Conservation (phyloP, 140 eudicot species). For the Flaveria floridana region DNA sequence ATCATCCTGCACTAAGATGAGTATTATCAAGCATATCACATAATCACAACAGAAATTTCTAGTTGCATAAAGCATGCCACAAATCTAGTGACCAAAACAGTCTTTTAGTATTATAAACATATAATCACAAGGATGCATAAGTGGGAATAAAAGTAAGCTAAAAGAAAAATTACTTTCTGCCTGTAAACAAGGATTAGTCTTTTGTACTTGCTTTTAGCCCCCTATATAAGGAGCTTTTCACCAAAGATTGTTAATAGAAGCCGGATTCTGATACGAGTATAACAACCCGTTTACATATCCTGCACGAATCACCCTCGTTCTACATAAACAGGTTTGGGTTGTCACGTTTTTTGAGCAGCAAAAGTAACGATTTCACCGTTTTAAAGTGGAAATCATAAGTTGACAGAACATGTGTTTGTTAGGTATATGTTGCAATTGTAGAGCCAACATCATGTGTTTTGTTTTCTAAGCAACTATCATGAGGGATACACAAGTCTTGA, state of each 20-base stretch:
- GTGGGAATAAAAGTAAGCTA: slow-evolving; percentile 33
- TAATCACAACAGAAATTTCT: slow-evolving; percentile 20
- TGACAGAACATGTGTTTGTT: slow-evolving; percentile 31
- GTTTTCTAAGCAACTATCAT: slow-evolving; percentile 34
- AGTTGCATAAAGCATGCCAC: slow-evolving; percentile 35
- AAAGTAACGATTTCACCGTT: slow-evolving; percentile 10
- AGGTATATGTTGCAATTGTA: slow-evolving; percentile 27
- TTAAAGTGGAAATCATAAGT: slow-evolving; percentile 25
- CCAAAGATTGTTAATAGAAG: slow-evolving; percentile 16
- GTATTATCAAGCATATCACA: slow-evolving; percentile 16
- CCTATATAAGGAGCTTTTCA: slow-evolving; percentile 27
- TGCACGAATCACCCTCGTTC: not conserved
- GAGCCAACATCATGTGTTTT: slow-evolving; percentile 29
- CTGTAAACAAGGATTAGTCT: slow-evolving; percentile 39
- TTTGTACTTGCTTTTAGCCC: slow-evolving; percentile 32
- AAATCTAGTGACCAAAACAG: slow-evolving; percentile 34
- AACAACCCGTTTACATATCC: not conserved
- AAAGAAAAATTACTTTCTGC: slow-evolving; percentile 33
- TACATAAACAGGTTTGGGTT: not conserved
- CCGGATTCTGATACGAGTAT: not conserved
- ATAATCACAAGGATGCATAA: slow-evolving; percentile 12
- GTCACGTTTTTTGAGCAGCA: slow-evolving; percentile 19
- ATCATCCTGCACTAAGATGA: slow-evolving; percentile 31
- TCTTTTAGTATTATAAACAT: slow-evolving; percentile 20
- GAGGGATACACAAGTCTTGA: slow-evolving; percentile 29